Evolutionary conservation across 2,329 filamentous ascomycete genomes (phyloP), one percentile per base, ranked within the genome.

Genomic region (Nigrospora osmanthi): DNA sequence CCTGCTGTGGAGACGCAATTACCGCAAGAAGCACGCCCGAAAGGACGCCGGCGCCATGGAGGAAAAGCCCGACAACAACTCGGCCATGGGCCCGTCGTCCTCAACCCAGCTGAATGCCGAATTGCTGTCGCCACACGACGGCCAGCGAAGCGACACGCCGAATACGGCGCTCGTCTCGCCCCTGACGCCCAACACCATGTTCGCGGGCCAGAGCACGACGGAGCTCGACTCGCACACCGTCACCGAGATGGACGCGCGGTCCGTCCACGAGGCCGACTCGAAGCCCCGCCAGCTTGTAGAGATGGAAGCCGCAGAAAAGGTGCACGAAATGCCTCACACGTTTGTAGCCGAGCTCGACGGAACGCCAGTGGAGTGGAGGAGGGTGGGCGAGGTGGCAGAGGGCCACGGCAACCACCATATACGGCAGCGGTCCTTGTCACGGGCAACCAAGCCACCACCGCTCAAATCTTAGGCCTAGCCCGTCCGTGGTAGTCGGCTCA

Each of bases 211-310:
- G 13, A 44, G 36, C 42, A 44, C 35, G 28, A 32, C 36, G n/a
- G 42, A 44, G 42, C 42, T 44, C 19, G 42, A 38, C 35, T 38
- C 35, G 28, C 16, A 28, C 19, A 38, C 36, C 10, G 36, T 37
- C 11, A 44, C 32, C 16, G 42, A 44, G 36, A 44, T 44, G 42
- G 40, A 42, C 40, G 40, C 40, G n/a, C 28, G 11, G 33, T 35
- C 33, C 32, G 28, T 36, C 33, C 28, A 36, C 33, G 40, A 42
- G 16, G 14, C 14, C 17, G 33, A 36, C 10, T 15, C 17, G 13
- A n/a, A 36, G 19, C 16, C 40, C 17, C 40, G 35, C 10, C 40
- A 32, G 4, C 30, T 32, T 17, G 23, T 42, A 30, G 40, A 42
- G 23, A 32, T 42, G 32, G 35, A 38, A 23, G 36, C 42, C 15